These are phyloP conservation scores for Dactylellina parvicollis DNA, from an alignment of 2,329 filamentous ascomycete genomes.

Conservation along the genomic window DNA sequence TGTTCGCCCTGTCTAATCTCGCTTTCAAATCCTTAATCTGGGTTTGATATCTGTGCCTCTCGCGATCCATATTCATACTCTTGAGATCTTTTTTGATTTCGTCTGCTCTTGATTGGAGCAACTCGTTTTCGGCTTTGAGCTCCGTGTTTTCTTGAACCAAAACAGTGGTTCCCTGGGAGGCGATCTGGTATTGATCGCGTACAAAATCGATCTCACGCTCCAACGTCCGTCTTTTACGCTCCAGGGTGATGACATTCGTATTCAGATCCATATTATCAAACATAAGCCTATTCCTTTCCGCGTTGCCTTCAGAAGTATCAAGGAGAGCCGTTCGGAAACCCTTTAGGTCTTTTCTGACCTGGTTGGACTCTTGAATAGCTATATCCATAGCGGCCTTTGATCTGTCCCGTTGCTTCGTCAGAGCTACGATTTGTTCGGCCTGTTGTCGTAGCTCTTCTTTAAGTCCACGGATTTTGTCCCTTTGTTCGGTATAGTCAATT, in stretches of 20 bases:
- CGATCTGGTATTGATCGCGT: constrained; percentile 16
- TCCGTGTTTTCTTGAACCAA: constrained; percentile 13
- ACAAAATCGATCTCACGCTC: constrained; percentile 21
- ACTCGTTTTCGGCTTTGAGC: constrained; percentile 19
- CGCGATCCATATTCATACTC: constrained; percentile 23
- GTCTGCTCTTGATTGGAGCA: constrained; percentile 19
- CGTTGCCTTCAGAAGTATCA: constrained; percentile 6
- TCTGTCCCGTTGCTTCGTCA: constrained; percentile 19
- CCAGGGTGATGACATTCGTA: background rate
- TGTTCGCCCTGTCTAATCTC: constrained; percentile 22
- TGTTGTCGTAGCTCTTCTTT: constrained; percentile 8
- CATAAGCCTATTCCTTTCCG: constrained; percentile 5
- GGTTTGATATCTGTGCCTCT: constrained; percentile 26
- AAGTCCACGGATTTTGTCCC: constrained; percentile 23
- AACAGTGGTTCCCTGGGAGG: constrained; percentile 1
- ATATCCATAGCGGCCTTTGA: constrained; percentile 1
- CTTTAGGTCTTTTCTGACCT: constrained; percentile 14
- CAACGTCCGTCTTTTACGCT: constrained; percentile 2
- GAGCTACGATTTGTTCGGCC: background rate
- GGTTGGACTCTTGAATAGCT: constrained; percentile 18
- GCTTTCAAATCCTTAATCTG: constrained; percentile 23
- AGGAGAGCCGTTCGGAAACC: constrained; percentile 16
- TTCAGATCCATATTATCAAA: constrained; percentile 32
- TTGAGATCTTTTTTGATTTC: constrained; percentile 29
- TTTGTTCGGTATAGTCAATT: constrained; percentile 19